These are phyloP conservation scores for Gyrodon lividus DNA, from an alignment of 768 basidiomycete genomes.

Conservation along the genomic window DNA sequence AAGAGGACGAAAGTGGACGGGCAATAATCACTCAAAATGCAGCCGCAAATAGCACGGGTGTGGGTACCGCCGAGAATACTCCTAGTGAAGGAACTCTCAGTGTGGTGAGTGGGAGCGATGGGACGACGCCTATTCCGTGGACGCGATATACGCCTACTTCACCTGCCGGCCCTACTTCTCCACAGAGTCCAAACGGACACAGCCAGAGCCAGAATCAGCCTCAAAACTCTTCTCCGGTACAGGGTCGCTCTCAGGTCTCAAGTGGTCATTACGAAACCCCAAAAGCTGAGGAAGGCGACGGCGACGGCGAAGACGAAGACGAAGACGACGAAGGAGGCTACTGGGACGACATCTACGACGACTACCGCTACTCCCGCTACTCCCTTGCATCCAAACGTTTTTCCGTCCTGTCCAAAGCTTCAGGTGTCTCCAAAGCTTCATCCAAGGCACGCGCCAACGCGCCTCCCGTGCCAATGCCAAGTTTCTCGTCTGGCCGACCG, in stretches of 20 bases:
- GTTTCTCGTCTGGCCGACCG: slow-evolving; percentile 18
- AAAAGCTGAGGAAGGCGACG: slow-evolving; percentile 12
- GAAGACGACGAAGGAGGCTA: slow-evolving; percentile 37
- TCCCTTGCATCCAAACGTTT: slow-evolving; percentile 44
- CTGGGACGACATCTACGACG: slow-evolving; percentile 83
- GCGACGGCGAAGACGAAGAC: slow-evolving; percentile 14
- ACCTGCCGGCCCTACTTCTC: slow-evolving; percentile 11
- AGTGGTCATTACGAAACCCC: not conserved
- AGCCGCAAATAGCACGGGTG: slow-evolving; percentile 5
- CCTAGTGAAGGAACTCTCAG: not conserved
- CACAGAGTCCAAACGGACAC: not conserved
- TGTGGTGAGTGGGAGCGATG: not conserved
- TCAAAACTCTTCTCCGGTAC: not conserved
- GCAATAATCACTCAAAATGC: not conserved
- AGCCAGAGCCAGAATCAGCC: not conserved
- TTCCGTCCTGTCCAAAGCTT: slow-evolving; percentile 22
- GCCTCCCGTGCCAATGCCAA: slow-evolving; percentile 28
- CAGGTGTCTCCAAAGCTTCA: slow-evolving; percentile 25
- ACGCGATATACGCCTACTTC: slow-evolving; percentile 29
- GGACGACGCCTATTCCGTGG: slow-evolving; percentile 24
- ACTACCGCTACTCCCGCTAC: slow-evolving; percentile 70
- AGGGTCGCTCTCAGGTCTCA: not conserved
- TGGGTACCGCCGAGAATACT: slow-evolving; percentile 4
- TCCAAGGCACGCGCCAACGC: slow-evolving; percentile 22
- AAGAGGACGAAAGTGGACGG: not conserved